These are phyloP conservation scores for Trapa incisa DNA, from an alignment of 345 rosid species.

Conservation along the genomic window DNA sequence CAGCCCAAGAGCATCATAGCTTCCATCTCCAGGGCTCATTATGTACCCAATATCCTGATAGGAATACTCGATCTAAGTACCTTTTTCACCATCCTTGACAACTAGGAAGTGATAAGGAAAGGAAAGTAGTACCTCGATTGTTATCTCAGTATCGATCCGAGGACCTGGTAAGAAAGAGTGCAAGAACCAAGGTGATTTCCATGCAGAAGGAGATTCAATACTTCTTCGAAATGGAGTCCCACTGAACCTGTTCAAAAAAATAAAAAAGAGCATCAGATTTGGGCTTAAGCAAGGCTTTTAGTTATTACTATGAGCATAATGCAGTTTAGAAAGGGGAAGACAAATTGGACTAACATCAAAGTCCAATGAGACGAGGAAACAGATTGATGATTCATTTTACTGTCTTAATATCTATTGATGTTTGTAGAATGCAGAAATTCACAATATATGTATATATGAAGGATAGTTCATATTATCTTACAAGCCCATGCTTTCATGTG, in stretches of 20 bases:
- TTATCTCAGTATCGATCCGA: slow-evolving; percentile 68
- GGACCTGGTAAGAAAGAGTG: slow-evolving; percentile 76
- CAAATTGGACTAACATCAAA: neutral
- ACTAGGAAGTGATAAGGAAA: neutral
- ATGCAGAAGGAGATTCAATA: slow-evolving; percentile 89
- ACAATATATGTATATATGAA: neutral
- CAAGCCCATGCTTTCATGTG: slow-evolving; percentile 52
- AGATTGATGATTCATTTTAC: neutral
- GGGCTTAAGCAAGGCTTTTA: neutral
- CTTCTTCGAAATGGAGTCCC: slow-evolving; percentile 66
- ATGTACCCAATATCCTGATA: slow-evolving; percentile 76
- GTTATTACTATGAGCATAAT: neutral
- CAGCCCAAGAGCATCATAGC: slow-evolving; percentile 85
- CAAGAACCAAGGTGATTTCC: slow-evolving; percentile 95
- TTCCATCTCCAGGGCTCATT: slow-evolving; percentile 77
- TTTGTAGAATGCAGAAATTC: neutral
- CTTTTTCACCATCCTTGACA: too few species aligned
- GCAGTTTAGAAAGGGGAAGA: neutral
- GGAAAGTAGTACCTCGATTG: slow-evolving; percentile 55
- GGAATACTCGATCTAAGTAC: neutral
- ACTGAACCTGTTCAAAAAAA: slow-evolving; percentile 43
- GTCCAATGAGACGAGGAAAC: neutral
- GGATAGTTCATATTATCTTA: slow-evolving; percentile 19
- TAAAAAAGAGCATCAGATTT: neutral
- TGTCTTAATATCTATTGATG: neutral